Percentiles rank a stretch among this genome's conserved stretches.
These are phyloP conservation scores for Vittaforma corneae DNA, from an alignment of 371 early-diverging fungal genomes.

Conservation along the genomic window DNA sequence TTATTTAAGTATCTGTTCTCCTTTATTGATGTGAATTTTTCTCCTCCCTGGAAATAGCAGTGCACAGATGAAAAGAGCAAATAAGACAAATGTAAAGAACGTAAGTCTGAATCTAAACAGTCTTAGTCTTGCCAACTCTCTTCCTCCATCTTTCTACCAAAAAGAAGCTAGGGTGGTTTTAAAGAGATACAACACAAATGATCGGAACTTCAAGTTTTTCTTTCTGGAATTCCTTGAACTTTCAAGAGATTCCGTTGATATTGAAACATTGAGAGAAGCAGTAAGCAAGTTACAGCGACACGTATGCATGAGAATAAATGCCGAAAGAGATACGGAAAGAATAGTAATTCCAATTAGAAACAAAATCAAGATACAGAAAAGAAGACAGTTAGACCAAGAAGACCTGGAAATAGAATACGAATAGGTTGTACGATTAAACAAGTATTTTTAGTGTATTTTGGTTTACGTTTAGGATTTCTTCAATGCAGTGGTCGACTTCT, in stretches of 20 bases:
- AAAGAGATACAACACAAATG: conserved; percentile 7
- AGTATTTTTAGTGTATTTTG: not conserved
- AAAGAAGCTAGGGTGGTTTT: conserved; percentile 7
- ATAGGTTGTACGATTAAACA: too few relatives aligned
- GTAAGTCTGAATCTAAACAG: not conserved
- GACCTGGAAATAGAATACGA: too few relatives aligned
- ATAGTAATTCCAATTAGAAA: not conserved
- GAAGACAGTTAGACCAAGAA: too few relatives aligned
- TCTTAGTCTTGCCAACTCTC: not conserved
- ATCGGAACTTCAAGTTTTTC: conserved; percentile 24
- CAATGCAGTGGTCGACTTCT: too few relatives aligned
- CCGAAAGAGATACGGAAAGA: not conserved
- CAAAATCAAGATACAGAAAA: not conserved
- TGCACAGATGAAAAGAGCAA: too few relatives aligned
- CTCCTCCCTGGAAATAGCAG: too few relatives aligned
- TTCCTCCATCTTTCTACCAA: not conserved
- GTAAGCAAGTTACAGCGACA: conserved; percentile 2
- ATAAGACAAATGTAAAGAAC: too few relatives aligned
- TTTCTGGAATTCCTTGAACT: conserved; percentile 1
- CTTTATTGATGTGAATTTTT: too few relatives aligned
- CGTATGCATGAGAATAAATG: not conserved
- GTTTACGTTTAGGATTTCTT: not conserved
- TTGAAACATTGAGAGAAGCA: not conserved
- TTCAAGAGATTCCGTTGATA: not conserved
- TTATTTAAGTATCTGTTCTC: too few relatives aligned